These are phyloP conservation scores for Microbotryum silenes-acaulis DNA, from an alignment of 1,284 basidiomycete species.

Conservation along the genomic window DNA sequence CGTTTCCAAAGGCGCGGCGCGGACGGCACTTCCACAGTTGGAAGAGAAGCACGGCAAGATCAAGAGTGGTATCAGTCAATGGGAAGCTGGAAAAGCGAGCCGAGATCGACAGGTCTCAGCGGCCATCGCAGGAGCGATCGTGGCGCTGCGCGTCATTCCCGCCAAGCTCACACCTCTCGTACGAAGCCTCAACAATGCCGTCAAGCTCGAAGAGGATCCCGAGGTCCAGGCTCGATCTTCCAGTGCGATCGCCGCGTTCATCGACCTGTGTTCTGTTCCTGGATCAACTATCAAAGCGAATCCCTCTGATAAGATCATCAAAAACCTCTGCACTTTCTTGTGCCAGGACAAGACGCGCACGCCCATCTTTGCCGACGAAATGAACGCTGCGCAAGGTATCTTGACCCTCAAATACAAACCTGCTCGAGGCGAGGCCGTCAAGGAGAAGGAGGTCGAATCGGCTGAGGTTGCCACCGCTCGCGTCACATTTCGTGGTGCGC, in stretches of 20 bases:
- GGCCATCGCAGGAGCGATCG: conserved; percentile 80
- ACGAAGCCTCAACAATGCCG: conserved; percentile 93
- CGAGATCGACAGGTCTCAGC: conserved; percentile 84
- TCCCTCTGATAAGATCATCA: conserved; percentile 86
- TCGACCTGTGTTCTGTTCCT: conserved; percentile 71
- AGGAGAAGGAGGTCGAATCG: conserved; percentile 39
- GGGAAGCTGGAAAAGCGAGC: conserved; percentile 63
- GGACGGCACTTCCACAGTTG: conserved; percentile 59
- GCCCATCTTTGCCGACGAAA: conserved; percentile 70
- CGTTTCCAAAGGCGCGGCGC: conserved; percentile 56
- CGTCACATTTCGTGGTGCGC: conserved; percentile 66
- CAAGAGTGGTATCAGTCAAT: conserved; percentile 69
- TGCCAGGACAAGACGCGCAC: conserved; percentile 86
- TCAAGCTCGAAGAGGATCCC: conserved; percentile 89
- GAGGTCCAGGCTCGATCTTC: conserved; percentile 89
- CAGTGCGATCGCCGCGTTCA: conserved; percentile 73
- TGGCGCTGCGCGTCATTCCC: conserved; percentile 73
- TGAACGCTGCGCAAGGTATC: conserved; percentile 61
- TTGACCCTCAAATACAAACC: conserved; percentile 47
- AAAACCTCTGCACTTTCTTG: conserved; percentile 93
- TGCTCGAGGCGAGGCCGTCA: conserved; percentile 42
- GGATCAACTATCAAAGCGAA: conserved; percentile 50
- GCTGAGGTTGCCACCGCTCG: conserved; percentile 49
- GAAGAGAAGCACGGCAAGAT: conserved; percentile 70
- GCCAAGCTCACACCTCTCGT: conserved; percentile 94